Conservation (phyloP, 192 early-diverging fungal species). For the Podila verticillata region DNA sequence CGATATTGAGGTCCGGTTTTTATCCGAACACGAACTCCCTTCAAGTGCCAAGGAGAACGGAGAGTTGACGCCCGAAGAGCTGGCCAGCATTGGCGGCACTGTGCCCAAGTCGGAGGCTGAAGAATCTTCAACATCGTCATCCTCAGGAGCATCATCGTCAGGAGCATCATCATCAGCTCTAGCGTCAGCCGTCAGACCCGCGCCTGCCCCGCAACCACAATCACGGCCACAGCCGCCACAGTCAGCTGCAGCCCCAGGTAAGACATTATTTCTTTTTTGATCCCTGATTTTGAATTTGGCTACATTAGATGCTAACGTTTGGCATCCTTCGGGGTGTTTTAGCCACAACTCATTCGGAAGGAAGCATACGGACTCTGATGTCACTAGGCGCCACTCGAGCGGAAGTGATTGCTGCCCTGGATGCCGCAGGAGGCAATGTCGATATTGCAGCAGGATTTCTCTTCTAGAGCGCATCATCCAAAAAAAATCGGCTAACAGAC, state of each 20-base stretch:
- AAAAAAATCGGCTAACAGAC: background rate
- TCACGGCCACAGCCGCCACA: constrained; percentile 36
- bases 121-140: constrained; percentile 10
- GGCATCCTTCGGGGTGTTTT: background rate
- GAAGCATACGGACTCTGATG: constrained; percentile 74
- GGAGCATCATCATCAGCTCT: background rate
- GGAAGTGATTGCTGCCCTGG: constrained; percentile 83
- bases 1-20: constrained; percentile 82
- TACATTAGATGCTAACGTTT: background rate
- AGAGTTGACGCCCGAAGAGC: constrained; percentile 45
- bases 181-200: background rate
- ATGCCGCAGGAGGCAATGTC: constrained; percentile 81
- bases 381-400: constrained; percentile 80
- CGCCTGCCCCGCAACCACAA: constrained; percentile 20
- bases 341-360: constrained; percentile 63
- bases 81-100: constrained; percentile 24
- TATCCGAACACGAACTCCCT: constrained; percentile 93
- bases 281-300: background rate
- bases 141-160: constrained; percentile 8
- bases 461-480: constrained; percentile 60
- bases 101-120: constrained; percentile 7
- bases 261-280: background rate
- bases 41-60: constrained; percentile 54
- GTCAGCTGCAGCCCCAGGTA: constrained; percentile 13
- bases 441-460: constrained; percentile 89